Evolutionary conservation across 441 rosid genomes (phyloP).

Genomic region (Croton setiger): DNA sequence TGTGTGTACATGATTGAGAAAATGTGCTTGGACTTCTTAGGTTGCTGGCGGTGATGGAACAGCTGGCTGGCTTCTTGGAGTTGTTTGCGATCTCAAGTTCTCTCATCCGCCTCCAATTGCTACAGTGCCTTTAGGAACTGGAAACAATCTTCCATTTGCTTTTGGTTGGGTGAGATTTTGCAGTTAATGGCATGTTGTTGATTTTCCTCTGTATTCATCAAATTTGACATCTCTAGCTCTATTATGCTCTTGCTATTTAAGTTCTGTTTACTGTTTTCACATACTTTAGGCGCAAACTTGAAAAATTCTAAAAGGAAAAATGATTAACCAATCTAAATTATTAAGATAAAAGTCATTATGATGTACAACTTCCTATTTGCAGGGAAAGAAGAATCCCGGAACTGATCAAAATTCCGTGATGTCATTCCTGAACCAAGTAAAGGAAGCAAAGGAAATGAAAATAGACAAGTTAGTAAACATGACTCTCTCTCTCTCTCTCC

Average conservation of each 20-base stretch:
- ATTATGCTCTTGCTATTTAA: not conserved
- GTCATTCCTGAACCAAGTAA: slow-evolving; percentile 60
- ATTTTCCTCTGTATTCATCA: not conserved
- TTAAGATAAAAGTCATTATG: not conserved
- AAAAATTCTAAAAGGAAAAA: not conserved
- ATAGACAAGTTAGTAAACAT: slow-evolving; percentile 64
- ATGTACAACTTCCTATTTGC: slow-evolving; percentile 23
- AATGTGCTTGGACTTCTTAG: slow-evolving; percentile 21
- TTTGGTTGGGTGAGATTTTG: slow-evolving; percentile 77
- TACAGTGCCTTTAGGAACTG: slow-evolving; percentile 87
- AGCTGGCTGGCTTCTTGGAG: slow-evolving; percentile 95
- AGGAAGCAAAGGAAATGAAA: slow-evolving; percentile 79
- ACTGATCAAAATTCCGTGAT: slow-evolving; percentile 64
- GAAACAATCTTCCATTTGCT: slow-evolving; percentile 87
- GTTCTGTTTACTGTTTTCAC: not conserved
- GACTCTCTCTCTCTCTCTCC: slow-evolving; percentile 9
- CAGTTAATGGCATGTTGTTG: not conserved
- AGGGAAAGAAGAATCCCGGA: slow-evolving; percentile 95
- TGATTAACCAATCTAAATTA: not conserved
- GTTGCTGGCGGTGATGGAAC: slow-evolving; percentile 99
- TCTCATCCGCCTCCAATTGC: slow-evolving; percentile 86
- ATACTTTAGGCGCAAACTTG: not conserved
- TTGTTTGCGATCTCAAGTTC: slow-evolving; percentile 76
- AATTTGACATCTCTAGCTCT: not conserved
- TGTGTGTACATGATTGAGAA: not conserved